Conservation (phyloP, 2,329 filamentous ascomycete species). For the Diaporthe citriasiana region DNA sequence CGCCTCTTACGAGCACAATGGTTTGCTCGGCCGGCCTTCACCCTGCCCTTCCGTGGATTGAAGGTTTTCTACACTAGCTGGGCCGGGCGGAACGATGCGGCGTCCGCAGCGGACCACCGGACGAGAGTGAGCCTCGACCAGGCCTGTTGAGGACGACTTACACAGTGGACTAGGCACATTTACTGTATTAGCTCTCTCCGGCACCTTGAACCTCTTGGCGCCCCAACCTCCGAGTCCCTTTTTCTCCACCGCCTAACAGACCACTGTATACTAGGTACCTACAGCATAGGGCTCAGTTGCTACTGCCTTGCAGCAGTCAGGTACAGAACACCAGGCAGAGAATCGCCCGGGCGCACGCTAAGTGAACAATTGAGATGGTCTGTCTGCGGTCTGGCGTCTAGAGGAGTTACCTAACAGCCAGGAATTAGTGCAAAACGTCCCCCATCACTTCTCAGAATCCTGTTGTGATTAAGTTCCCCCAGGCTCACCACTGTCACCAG, state of each 20-base stretch:
- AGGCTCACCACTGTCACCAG: conserved; percentile 2
- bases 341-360: conserved; percentile 18
- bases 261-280: neutral
- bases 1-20: conserved; percentile 5
- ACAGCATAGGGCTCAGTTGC: conserved; percentile 9
- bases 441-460: conserved; percentile 3
- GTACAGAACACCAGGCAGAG: neutral
- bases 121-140: conserved; percentile 41
- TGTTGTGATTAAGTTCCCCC: neutral
- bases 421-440: neutral
- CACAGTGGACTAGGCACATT: neutral
- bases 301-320: conserved; percentile 3
- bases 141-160: conserved; percentile 14
- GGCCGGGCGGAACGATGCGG: conserved; percentile 31
- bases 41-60: conserved; percentile 27
- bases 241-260: conserved; percentile 20
- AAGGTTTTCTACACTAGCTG: neutral
- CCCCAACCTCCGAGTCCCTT: conserved; percentile 8
- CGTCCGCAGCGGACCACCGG: conserved; percentile 26
- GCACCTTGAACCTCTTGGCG: conserved; percentile 5
- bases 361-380: neutral
- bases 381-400: neutral
- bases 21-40: neutral
- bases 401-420: neutral
- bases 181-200: neutral